These are phyloP conservation scores for Pseudogymnoascus sp. DNA, from an alignment of 2,329 filamentous ascomycete genomes.

Conservation along the genomic window DNA sequence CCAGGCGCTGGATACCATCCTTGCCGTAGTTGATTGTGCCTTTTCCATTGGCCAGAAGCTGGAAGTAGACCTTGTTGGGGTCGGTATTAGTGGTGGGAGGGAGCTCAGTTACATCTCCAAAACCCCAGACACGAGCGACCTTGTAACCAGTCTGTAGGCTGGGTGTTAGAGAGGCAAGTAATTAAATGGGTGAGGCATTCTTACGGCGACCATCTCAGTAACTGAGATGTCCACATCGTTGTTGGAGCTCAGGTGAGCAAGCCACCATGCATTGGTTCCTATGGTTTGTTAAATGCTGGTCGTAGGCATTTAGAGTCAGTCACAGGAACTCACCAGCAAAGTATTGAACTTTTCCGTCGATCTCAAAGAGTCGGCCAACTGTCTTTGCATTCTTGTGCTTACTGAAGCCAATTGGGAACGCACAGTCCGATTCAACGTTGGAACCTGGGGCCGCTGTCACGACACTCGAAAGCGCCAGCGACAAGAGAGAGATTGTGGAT, in stretches of 20 bases:
- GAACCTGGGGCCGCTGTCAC: not conserved
- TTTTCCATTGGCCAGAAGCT: slow-evolving; percentile 39
- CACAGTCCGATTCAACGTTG: slow-evolving; percentile 12
- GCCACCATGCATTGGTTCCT: slow-evolving; percentile 52
- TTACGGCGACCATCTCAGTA: slow-evolving; percentile 36
- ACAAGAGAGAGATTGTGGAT: slow-evolving; percentile 7
- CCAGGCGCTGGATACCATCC: slow-evolving; percentile 57
- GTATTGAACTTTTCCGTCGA: slow-evolving; percentile 42
- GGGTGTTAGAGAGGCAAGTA: slow-evolving; percentile 16
- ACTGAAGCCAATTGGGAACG: slow-evolving; percentile 19
- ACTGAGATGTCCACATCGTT: slow-evolving; percentile 49
- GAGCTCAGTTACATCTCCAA: slow-evolving; percentile 48
- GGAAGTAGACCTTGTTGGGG: slow-evolving; percentile 40
- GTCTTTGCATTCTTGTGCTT: slow-evolving; percentile 18
- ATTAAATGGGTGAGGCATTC: not conserved
- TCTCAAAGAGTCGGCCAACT: slow-evolving; percentile 34
- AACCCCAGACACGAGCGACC: slow-evolving; percentile 56
- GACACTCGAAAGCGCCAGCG: slow-evolving; percentile 1
- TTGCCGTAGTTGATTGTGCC: slow-evolving; percentile 57
- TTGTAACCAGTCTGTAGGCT: slow-evolving; percentile 45
- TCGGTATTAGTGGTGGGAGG: slow-evolving; percentile 30
- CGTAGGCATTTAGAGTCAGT: not conserved
- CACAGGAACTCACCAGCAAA: slow-evolving; percentile 37
- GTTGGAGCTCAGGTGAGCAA: slow-evolving; percentile 46
- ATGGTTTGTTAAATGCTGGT: not conserved